Conservation (phyloP, 2,329 filamentous ascomycete species). For the Leptographium wingfieldii region DNA sequence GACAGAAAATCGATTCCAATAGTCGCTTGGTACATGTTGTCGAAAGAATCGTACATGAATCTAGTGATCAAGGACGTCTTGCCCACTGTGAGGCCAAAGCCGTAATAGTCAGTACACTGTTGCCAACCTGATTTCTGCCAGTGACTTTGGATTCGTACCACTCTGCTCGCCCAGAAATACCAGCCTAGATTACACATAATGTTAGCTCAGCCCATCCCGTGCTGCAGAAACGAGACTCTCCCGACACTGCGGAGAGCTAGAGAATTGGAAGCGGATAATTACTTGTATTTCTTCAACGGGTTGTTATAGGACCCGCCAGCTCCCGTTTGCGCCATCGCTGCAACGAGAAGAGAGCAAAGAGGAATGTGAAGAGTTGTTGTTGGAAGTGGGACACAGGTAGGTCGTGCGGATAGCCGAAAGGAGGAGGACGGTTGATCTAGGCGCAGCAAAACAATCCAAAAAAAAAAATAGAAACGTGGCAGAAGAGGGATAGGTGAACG, state of each 20-base stretch:
- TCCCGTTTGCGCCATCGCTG: slow-evolving; percentile 63
- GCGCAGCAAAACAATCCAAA: neutral
- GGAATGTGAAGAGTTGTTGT: neutral
- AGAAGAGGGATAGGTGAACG: neutral
- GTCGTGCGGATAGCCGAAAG: neutral
- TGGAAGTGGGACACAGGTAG: neutral
- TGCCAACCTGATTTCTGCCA: neutral
- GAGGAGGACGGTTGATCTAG: neutral
- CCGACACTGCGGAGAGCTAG: neutral
- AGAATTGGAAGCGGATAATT: slow-evolving; percentile 13
- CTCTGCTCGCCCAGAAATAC: slow-evolving; percentile 98
- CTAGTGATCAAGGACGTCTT: slow-evolving; percentile 98
- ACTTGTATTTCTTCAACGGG: slow-evolving; percentile 99
- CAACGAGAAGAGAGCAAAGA: neutral
- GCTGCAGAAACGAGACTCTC: neutral
- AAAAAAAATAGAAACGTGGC: neutral
- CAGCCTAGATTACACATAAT: slow-evolving; percentile 42
- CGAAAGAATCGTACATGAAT: slow-evolving; percentile 99
- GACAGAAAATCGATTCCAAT: slow-evolving; percentile 99
- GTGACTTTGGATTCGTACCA: slow-evolving; percentile 42
- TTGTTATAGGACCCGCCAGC: slow-evolving; percentile 86
- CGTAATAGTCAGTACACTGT: slow-evolving; percentile 1
- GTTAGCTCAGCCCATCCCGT: slow-evolving; percentile 1
- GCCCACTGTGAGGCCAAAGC: slow-evolving; percentile 54
- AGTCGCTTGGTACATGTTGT: slow-evolving; percentile 98